Evolutionary conservation across 129 eudicot species (phyloP), one percentile per base, ranked within the genome.

Genomic region (sunflower (Helianthus annuus)): DNA sequence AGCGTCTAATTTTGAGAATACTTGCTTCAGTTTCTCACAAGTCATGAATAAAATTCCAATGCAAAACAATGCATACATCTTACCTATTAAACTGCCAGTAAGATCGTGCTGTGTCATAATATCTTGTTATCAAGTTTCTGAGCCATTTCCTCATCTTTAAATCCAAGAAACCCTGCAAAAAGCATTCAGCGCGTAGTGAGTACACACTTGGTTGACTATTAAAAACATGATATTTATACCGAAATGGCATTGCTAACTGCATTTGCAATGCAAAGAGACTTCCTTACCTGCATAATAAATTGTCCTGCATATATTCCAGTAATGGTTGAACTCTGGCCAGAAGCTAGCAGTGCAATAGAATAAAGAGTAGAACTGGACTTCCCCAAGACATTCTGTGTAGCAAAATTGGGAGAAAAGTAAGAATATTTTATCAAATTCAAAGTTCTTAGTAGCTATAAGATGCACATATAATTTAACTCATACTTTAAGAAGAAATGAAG

Each of bases 301-400:
- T 93, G 98, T 16, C 98, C 98, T 53, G 98, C 97, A 75, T 93
- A 93, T 14, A 97, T 93, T 45, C 98, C 97, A 1, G 96, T 93
- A 58, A 93, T 93, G 59, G 98, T 75, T 49, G 98, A 93, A 77
- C 98, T 93, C 77, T 90, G 98, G 3, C 98, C 98, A 12, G 98
- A 93, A 49, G 98, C 98, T 62, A 93, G 75, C 9, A 93, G 75
- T 1, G 97, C 97, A 68, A 90, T 81, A 38, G 90, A 95, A 63
- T 87, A 93, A 13, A 93, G 63, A 32, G 82, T 90, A 6, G 96
- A 90, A 59, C 96, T 88, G 12, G 92, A 85, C 69, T 83, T 93
- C 56, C 98, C 98, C 72, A 93, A 73, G 38, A 93, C 97, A 88
- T 93, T 87, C 96, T 90, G 85, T 14, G 34, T 14, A 32, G 38